Base-by-base conservation (phyloP, 2,329 filamentous ascomycete species). In the Talaromyces sp. region DNA sequence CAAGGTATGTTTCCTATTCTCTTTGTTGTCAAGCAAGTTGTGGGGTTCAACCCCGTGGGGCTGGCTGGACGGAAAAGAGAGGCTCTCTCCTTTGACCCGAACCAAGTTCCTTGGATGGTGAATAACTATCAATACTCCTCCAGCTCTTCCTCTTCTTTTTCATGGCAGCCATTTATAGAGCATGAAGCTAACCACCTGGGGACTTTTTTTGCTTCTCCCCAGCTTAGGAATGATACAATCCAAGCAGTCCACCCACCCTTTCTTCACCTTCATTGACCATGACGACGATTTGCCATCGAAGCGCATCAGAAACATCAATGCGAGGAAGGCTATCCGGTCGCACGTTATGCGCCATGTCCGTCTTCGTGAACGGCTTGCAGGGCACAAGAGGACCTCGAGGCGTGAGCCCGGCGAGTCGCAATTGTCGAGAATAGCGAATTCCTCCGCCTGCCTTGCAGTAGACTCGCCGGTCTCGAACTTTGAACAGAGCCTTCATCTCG, bases 261-360 rank as follows among this genome's bases (percentile, higher is more conserved):
- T 69, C 6, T 77, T 74, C 52, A 77, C 75, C 24, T 77, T 77
- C 62, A 77, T 77, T 61, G 73, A 75, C 61, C 74, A 77, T 58
- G 71, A 75, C 62, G 71, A 77, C 60, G 71, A 77, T 58, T 62
- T 76, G 62, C 67, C 69, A 26, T 73, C 71, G 29, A 75, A 75
- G 59, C 65, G 71, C 53, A 77, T 76, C 64, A 74, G 70, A 61
- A 70, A 77, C 67, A 68, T 67, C 56, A 71, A 73, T 63, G 73
- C 75, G 31, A 71, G 74, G 50, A 75, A 75, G 64, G 70, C 70
- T 13, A 77, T 77, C 53, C 72, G 75, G 17, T 77, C 75, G 14
- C 75, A 77, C 71, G 75, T 77, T 19, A 77, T 77, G 75, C 73
- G 75, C 46, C 70, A 76, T 64, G 75, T 77, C 17, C 75, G 75